phyloP scores from a whole-genome alignment of 768 basidiomycete species.

The Tylopilus felleus region DNA sequence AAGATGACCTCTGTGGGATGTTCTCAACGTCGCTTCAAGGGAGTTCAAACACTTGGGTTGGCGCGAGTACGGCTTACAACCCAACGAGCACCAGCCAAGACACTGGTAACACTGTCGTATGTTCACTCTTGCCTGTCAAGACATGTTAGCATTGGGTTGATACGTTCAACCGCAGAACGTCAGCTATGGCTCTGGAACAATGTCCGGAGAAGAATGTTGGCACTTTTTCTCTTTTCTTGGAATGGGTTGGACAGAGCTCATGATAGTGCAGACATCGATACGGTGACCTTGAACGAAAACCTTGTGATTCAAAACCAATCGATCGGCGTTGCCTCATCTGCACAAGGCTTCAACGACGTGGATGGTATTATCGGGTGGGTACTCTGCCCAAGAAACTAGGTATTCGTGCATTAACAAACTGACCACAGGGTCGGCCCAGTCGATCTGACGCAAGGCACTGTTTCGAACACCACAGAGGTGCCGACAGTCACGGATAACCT shows the following conservation, averaged over 20 bases:
- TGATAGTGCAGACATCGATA: constrained; percentile 40
- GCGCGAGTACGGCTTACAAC: constrained; percentile 45
- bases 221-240: background rate
- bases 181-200: constrained; percentile 52
- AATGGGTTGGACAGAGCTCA: constrained; percentile 1
- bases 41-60: constrained; percentile 56
- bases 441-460: constrained; percentile 46
- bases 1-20: background rate
- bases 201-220: constrained; percentile 52
- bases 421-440: constrained; percentile 46
- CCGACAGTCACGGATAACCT: constrained; percentile 62
- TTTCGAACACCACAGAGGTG: constrained; percentile 36
- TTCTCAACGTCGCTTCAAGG: constrained; percentile 20
- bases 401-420: background rate
- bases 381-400: background rate
- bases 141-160: background rate
- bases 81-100: constrained; percentile 44
- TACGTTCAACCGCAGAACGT: constrained; percentile 36
- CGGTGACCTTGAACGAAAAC: constrained; percentile 38
- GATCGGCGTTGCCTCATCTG: constrained; percentile 44
- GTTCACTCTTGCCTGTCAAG: constrained; percentile 7
- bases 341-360: constrained; percentile 42
- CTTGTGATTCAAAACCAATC: constrained; percentile 47
- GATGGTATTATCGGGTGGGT: constrained; percentile 52
- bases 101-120: constrained; percentile 37